Evolutionary conservation across 805 yeast species (phyloP), one percentile per base, ranked within the genome.

Genomic region (Hanseniaspora guilliermondii): DNA sequence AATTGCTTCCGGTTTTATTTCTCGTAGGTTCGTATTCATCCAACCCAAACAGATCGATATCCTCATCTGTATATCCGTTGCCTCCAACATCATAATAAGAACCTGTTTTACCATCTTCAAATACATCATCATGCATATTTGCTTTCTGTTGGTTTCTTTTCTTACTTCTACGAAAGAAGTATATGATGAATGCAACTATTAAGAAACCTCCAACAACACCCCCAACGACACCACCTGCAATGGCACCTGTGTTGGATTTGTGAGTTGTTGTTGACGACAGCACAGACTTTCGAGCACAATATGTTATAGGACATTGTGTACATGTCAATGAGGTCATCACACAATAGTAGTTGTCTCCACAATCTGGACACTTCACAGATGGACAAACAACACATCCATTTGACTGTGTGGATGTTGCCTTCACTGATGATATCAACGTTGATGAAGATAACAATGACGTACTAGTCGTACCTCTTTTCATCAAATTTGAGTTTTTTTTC

Each of bases 201-300:
- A 69, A 60, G 0, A 69, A 68, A 0, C 77, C 62, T 6, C 73
- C 77, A 1, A 70, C 74, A 1, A 78, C 72, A 17, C 84, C 82
- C 19, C 85, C 89, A 2, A 80, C 75, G 1, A 82, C 80, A 25
- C 88, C 89, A 22, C 88, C 91, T 0, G 82, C 85, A 21, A 83
- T 75, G 6, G 81, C 86, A 6, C 87, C 83, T 19, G 73, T 65
- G 48, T 72, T 63, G 9, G 42, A 27, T 8, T 30, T 69, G 62
- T 17, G 56, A 56, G 19, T 56, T 11, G 35, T 36, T 16, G 56
- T 19, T 5, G 53, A 42, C 14, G 57, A 33, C 33, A 56, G 2
- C 4, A 57, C 19, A 2, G 61, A 57, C 14, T 64, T 56, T 53
- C 68, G 67, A 2, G 69, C 62, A 64, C 87, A 83, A 58, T 73